Evolutionary conservation across 2,329 filamentous ascomycete genomes (phyloP), one percentile per base, ranked within the genome.

Genomic region (Aureobasidium subglaciale): DNA sequence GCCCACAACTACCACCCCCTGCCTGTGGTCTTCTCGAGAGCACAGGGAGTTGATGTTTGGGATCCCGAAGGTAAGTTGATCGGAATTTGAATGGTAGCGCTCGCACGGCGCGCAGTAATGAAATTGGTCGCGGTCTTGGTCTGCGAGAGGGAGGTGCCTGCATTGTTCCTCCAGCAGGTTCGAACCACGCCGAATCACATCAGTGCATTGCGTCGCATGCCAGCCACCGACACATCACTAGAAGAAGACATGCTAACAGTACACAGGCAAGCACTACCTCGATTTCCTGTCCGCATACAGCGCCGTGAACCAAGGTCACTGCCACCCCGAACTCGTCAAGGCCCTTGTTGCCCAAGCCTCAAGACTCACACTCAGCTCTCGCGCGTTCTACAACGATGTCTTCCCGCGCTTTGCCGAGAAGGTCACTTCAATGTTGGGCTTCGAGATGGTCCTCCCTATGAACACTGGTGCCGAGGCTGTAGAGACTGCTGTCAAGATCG

Each of bases 1-100:
- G 93, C 93, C 46, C 93, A 99, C 82, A 99, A 99, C 79, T 99
- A 99, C 79, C 91, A 97, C 73, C 93, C 93, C 15, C 82, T 99
- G 2, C 93, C 93, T 37, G 85, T 99, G 58, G 93, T 96, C 68
- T 96, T 97, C 72, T 80, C 92, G 56, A 83, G 84, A 62, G 93
- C 90, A 38, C 81, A 85, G 65, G 93, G 92, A 46, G 86, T 87
- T 67, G 85, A 87, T 59, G 93, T 97, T 57, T 99, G 93, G 92
- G 93, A 99, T 69, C 93, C 93, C 16, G 93, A 99, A 77, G 90
- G 88, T 63, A 45, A 15, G 30, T 34, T n/a, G 13, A n/a, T n/a
- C n/a, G n/a, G n/a, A 15, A 5, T 34, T 30, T 10, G 20, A 8
- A n/a, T 11, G n/a, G 6, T 25, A 9, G 25, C 9, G 16, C n/a